phyloP scores from a whole-genome alignment of 768 basidiomycete species.

The Lepiota brunneoincarnata region DNA sequence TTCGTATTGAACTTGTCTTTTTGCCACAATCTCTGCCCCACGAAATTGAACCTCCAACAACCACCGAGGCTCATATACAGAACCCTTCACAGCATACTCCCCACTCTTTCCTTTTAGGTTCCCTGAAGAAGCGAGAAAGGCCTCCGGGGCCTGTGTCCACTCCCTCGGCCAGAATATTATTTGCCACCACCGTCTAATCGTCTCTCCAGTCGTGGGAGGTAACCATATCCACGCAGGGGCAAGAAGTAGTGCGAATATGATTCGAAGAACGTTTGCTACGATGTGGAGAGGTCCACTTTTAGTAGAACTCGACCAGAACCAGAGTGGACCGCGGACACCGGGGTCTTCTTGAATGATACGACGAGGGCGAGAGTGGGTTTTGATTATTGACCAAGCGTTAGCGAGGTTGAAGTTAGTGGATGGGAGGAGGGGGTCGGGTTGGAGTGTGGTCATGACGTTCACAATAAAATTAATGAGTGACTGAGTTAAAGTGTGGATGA shows the following conservation, averaged over 20 bases:
- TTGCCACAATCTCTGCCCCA: background rate
- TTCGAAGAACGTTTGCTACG: background rate
- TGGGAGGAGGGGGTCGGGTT: constrained; percentile 2
- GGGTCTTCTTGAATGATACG: constrained; percentile 4
- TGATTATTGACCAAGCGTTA: background rate
- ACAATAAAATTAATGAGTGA: background rate
- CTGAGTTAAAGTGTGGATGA: background rate
- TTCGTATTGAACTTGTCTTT: constrained; percentile 1
- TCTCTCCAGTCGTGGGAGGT: background rate
- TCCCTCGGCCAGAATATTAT: background rate
- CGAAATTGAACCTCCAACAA: constrained; percentile 6
- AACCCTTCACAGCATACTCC: constrained; percentile 1
- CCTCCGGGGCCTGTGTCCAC: background rate
- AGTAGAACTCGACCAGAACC: background rate
- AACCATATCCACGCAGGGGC: constrained; percentile 9
- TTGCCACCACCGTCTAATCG: background rate
- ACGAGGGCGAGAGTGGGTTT: background rate
- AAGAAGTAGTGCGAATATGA: background rate
- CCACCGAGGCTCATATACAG: background rate
- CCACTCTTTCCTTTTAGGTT: background rate
- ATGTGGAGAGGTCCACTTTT: background rate
- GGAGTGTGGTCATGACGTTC: too few relatives aligned
- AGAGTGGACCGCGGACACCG: constrained; percentile 4
- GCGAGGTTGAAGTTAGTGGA: background rate
- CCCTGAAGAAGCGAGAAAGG: background rate